A percentile compares a stretch with the other conserved stretches of the same genome.
Conservation (phyloP, 208 protist genomes). For the Trypanosoma boissoni region DNA sequence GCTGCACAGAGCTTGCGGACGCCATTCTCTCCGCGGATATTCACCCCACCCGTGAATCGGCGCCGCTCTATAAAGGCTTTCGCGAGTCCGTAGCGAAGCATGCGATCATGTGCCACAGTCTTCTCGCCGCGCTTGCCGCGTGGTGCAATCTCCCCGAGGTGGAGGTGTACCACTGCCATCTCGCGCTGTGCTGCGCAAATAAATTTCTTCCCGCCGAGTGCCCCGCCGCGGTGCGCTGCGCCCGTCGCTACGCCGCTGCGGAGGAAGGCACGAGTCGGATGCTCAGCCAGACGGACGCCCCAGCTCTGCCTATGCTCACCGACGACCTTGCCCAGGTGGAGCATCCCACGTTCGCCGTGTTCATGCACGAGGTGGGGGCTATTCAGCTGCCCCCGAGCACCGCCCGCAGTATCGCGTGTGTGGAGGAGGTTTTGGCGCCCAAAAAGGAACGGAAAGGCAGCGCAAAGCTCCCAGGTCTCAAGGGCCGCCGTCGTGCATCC, state of each 20-base stretch:
- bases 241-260: constrained; percentile 34
- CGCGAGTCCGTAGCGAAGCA: constrained; percentile 41
- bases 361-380: constrained; percentile 8
- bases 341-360: constrained; percentile 6
- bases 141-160: constrained; percentile 49
- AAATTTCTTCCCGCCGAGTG: constrained; percentile 40
- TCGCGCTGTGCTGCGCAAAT: constrained; percentile 62
- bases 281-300: constrained; percentile 20
- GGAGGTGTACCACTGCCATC: constrained; percentile 72
- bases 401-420: neutral
- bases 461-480: too few species aligned
- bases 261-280: constrained; percentile 16
- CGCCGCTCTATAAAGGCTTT: constrained; percentile 24
- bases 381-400: neutral
- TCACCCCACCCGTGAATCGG: neutral
- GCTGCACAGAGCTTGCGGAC: constrained; percentile 64
- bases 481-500: too few species aligned
- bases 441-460: too few species aligned
- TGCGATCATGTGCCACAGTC: constrained; percentile 63
- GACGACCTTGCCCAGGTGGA: constrained; percentile 20
- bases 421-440: neutral
- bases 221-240: constrained; percentile 30
- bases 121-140: constrained; percentile 63
- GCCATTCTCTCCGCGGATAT: constrained; percentile 32
- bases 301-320: constrained; percentile 29